phyloP scores from a whole-genome alignment of 306 rosid genomes.

The Cicer judaicum region DNA sequence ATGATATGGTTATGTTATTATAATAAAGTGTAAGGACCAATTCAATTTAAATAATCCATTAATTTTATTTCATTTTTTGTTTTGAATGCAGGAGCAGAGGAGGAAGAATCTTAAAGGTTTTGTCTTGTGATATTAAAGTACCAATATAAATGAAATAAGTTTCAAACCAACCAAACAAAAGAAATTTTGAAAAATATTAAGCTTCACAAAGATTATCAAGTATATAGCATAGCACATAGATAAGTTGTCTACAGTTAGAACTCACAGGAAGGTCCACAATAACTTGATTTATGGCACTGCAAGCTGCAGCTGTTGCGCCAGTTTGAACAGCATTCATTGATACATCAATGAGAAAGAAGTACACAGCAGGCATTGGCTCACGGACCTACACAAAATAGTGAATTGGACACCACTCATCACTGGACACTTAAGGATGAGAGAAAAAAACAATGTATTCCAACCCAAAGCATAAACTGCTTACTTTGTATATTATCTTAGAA shows the following conservation, averaged over 20 bases:
- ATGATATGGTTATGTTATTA: constrained; percentile 10
- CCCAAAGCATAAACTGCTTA: constrained; percentile 26
- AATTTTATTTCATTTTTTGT: not conserved
- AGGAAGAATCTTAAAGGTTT: constrained; percentile 17
- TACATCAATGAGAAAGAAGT: constrained; percentile 93
- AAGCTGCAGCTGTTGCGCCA: constrained; percentile 99
- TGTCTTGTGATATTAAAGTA: constrained; percentile 24
- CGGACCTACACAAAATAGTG: constrained; percentile 69
- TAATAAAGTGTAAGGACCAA: constrained; percentile 3
- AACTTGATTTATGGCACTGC: constrained; percentile 97
- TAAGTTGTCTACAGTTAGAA: constrained; percentile 38
- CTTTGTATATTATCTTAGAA: constrained; percentile 13
- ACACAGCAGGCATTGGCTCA: constrained; percentile 98
- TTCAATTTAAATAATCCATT: constrained; percentile 22
- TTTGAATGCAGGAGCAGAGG: constrained; percentile 28
- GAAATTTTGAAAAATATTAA: constrained; percentile 34
- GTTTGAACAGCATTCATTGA: constrained; percentile 97
- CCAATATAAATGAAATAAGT: constrained; percentile 23
- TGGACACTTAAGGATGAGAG: not conserved
- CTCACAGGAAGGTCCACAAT: constrained; percentile 95
- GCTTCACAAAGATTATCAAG: constrained; percentile 20
- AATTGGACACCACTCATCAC: constrained; percentile 36
- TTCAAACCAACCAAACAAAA: constrained; percentile 41
- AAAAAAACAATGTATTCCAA: constrained; percentile 14
- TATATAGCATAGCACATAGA: constrained; percentile 12